Conservation (phyloP, 768 basidiomycete genomes). For the Russula vinacea region DNA sequence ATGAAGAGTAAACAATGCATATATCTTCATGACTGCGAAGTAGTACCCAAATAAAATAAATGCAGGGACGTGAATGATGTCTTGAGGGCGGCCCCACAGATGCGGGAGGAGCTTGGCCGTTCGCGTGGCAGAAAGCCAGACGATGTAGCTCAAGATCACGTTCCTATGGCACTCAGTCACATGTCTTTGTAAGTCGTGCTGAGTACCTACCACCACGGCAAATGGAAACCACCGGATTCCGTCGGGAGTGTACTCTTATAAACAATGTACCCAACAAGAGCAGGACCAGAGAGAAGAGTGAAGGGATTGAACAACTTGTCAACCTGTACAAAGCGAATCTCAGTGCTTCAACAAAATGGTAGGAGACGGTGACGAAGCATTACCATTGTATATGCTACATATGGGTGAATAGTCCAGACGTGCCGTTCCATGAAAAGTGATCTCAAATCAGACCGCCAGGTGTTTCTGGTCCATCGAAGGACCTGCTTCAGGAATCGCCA, state of each 20-base stretch:
- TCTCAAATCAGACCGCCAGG: constrained; percentile 87
- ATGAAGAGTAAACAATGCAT: constrained; percentile 85
- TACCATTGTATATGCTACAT: constrained; percentile 86
- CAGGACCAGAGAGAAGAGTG: constrained; percentile 81
- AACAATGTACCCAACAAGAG: constrained; percentile 69
- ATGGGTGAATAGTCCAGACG: constrained; percentile 84
- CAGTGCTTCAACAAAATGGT: constrained; percentile 17
- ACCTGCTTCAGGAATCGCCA: constrained; percentile 96
- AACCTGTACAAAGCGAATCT: constrained; percentile 45
- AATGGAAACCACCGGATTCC: constrained; percentile 69
- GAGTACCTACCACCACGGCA: constrained; percentile 71
- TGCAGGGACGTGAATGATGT: constrained; percentile 58
- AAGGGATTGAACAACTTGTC: constrained; percentile 86
- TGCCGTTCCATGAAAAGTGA: constrained; percentile 85
- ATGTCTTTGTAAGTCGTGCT: not conserved
- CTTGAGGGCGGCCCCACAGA: constrained; percentile 54
- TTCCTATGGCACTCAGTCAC: constrained; percentile 47
- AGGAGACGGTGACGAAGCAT: constrained; percentile 28
- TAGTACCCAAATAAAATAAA: constrained; percentile 88
- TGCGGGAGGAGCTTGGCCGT: constrained; percentile 72
- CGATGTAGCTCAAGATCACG: constrained; percentile 60
- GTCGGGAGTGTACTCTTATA: constrained; percentile 74
- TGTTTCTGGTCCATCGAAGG: constrained; percentile 89
- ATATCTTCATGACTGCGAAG: constrained; percentile 92
- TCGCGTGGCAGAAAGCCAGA: constrained; percentile 68